Evolutionary conservation across 768 basidiomycete species (phyloP).

Genomic region (Tulasnella sp.): DNA sequence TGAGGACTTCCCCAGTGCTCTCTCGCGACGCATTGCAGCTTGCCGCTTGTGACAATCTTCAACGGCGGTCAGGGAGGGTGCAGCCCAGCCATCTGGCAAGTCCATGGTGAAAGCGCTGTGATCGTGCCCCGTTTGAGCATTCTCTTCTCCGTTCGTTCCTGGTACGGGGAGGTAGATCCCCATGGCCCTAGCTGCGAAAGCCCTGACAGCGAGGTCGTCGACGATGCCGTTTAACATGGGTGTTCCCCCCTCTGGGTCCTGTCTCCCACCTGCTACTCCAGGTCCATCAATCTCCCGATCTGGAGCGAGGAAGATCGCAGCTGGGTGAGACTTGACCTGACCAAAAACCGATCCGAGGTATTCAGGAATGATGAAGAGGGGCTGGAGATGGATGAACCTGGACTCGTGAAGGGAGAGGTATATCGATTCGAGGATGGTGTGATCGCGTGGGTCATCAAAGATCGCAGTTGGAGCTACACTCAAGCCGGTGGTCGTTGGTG

Average conservation of each 20-base stretch:
- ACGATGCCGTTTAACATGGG: conserved; percentile 3
- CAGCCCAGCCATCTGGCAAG: neutral
- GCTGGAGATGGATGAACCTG: conserved; percentile 57
- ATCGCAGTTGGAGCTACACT: neutral
- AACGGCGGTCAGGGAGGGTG: neutral
- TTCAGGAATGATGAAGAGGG: conserved; percentile 50
- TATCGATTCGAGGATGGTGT: conserved; percentile 50
- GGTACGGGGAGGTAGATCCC: neutral
- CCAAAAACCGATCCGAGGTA: conserved; percentile 50
- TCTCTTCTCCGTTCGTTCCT: neutral
- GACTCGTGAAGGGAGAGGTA: conserved; percentile 59
- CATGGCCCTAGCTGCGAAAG: neutral
- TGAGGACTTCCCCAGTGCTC: neutral
- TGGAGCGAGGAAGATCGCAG: conserved; percentile 32
- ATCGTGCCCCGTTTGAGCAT: neutral
- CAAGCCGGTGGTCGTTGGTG: neutral
- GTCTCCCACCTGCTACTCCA: conserved; percentile 30
- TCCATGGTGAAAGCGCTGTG: neutral
- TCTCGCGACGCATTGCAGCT: neutral
- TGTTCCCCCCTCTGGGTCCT: neutral
- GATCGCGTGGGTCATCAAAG: conserved; percentile 47
- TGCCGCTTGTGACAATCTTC: neutral
- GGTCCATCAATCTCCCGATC: conserved; percentile 57
- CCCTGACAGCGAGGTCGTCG: neutral
- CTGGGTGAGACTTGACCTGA: conserved; percentile 33